These are phyloP conservation scores for Puccinia triticina DNA, from an alignment of 1,284 basidiomycete species.

Conservation along the genomic window DNA sequence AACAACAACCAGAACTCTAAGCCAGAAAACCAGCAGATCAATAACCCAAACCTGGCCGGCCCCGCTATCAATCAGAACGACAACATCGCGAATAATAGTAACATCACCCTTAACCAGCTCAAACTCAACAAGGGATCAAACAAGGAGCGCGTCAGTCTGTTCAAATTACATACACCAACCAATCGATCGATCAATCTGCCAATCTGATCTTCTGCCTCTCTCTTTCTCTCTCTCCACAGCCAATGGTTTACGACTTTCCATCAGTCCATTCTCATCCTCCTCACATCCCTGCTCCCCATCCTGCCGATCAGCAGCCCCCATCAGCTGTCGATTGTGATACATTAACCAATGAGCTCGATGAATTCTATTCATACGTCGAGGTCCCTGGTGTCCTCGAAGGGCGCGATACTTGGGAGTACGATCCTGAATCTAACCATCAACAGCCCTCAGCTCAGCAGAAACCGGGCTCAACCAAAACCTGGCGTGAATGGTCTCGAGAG, in stretches of 20 bases:
- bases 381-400: constrained; percentile 88
- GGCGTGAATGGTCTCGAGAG: constrained; percentile 44
- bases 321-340: constrained; percentile 77
- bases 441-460: constrained; percentile 22
- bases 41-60: background rate
- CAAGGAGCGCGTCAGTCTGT: constrained; percentile 37
- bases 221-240: constrained; percentile 10
- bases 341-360: constrained; percentile 91
- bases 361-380: constrained; percentile 98
- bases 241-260: constrained; percentile 42
- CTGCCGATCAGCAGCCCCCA: background rate
- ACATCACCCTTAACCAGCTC: constrained; percentile 76
- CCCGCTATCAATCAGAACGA: background rate
- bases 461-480: constrained; percentile 39
- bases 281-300: constrained; percentile 25
- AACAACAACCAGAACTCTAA: constrained; percentile 9
- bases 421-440: constrained; percentile 12
- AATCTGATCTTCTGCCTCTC: background rate
- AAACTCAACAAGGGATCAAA: constrained; percentile 66
- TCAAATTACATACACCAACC: too few relatives aligned
- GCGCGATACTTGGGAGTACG: constrained; percentile 71
- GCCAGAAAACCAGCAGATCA: background rate
- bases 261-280: constrained; percentile 35
- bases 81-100: background rate
- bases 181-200: background rate